These are phyloP conservation scores for Chondrostereum purpureum DNA, from an alignment of 1,284 basidiomycete species.

Conservation along the genomic window DNA sequence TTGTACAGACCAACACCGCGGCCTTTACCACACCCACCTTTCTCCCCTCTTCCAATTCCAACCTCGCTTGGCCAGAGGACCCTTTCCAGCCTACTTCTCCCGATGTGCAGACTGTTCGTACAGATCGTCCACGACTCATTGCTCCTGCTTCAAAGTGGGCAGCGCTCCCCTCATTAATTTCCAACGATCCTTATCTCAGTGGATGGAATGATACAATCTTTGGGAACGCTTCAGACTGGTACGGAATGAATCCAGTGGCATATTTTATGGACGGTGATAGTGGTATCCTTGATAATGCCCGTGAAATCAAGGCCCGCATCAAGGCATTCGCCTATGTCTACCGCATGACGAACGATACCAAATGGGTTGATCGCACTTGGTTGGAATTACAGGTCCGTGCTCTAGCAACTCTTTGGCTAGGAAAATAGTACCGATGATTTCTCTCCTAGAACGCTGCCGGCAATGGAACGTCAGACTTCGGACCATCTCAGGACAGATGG, in stretches of 20 bases:
- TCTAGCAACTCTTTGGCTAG: constrained; percentile 10
- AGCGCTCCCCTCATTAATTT: constrained; percentile 75
- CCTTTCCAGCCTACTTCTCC: constrained; percentile 61
- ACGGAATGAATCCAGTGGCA: constrained; percentile 51
- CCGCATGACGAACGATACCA: constrained; percentile 84
- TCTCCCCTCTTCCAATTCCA: constrained; percentile 39
- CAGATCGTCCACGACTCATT: constrained; percentile 86
- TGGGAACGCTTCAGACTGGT: constrained; percentile 77
- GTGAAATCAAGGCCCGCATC: constrained; percentile 84
- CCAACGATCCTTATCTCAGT: constrained; percentile 79
- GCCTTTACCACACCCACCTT: constrained; percentile 75
- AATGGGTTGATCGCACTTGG: constrained; percentile 83
- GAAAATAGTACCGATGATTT: neutral
- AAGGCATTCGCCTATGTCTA: constrained; percentile 94
- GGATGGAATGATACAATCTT: constrained; percentile 93
- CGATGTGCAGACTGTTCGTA: constrained; percentile 53
- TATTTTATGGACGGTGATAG: constrained; percentile 80
- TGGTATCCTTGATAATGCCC: constrained; percentile 90
- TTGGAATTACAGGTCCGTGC: constrained; percentile 67
- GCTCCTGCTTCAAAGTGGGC: constrained; percentile 92
- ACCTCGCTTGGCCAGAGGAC: constrained; percentile 71
- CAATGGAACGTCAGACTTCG: constrained; percentile 47
- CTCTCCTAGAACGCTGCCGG: constrained; percentile 39
- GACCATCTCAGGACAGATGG: constrained; percentile 64
- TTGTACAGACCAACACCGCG: constrained; percentile 68